These are phyloP conservation scores for Hypoxylon rubiginosum DNA, from an alignment of 2,329 filamentous ascomycete genomes.

Conservation along the genomic window DNA sequence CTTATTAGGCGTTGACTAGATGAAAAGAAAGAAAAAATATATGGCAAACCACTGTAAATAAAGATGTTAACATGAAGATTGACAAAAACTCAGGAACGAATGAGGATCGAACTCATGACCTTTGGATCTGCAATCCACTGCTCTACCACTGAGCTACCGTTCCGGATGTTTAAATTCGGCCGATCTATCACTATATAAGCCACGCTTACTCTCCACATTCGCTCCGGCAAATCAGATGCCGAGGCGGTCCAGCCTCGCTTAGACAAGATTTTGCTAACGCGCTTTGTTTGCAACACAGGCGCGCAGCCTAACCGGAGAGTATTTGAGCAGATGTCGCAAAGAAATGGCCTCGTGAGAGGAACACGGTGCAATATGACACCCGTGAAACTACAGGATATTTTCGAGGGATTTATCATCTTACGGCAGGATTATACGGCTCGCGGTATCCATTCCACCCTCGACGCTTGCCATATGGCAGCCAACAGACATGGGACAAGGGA, in stretches of 20 bases:
- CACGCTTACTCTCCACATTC: neutral
- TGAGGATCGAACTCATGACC: constrained; percentile 9
- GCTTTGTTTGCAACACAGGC: neutral
- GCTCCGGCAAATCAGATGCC: neutral
- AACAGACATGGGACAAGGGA: neutral
- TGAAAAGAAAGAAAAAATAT: too few relatives aligned
- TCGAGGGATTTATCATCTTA: neutral
- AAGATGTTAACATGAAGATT: too few relatives aligned
- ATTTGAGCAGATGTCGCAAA: too few relatives aligned
- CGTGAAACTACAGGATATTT: too few relatives aligned
- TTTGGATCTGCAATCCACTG: constrained; percentile 7
- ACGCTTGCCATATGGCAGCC: neutral
- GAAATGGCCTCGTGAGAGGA: too few relatives aligned
- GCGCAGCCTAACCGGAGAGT: too few relatives aligned
- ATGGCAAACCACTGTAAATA: constrained; percentile 2
- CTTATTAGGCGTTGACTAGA: too few relatives aligned
- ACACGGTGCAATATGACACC: too few relatives aligned
- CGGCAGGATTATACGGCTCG: neutral
- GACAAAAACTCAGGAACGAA: too few relatives aligned
- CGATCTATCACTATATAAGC: neutral
- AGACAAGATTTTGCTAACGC: too few relatives aligned
- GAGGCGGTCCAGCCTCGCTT: neutral
- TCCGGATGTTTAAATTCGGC: neutral
- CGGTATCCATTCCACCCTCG: neutral
- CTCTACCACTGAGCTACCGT: constrained; percentile 11